Evolutionary conservation across 2,329 filamentous ascomycete species (phyloP).

Genomic region (Aspergillus carbonarius): DNA sequence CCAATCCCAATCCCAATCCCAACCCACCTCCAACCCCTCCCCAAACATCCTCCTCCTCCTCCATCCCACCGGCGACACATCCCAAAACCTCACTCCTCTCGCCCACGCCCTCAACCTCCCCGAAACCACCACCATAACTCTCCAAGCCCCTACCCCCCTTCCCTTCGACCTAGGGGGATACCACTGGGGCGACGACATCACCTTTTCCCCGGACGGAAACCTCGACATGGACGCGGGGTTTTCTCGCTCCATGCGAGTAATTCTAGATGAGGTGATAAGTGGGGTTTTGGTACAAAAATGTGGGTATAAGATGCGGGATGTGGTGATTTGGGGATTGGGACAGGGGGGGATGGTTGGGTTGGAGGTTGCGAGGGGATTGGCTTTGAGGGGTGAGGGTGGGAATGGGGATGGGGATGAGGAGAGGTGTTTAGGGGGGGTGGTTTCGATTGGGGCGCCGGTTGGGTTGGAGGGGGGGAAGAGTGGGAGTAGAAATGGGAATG

Average conservation of each 20-base stretch:
- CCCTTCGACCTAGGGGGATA: slow-evolving; percentile 67
- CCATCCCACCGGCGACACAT: slow-evolving; percentile 79
- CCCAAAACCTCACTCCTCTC: slow-evolving; percentile 67
- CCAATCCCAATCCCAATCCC: slow-evolving; percentile 35
- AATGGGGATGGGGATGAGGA: slow-evolving; percentile 6
- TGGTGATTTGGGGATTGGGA: slow-evolving; percentile 66
- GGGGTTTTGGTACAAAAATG: slow-evolving; percentile 55
- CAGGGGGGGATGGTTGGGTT: slow-evolving; percentile 66
- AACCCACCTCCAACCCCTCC: slow-evolving; percentile 53
- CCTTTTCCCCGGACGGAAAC: slow-evolving; percentile 53
- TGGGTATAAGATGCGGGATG: slow-evolving; percentile 60
- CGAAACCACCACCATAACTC: slow-evolving; percentile 71
- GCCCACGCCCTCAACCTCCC: slow-evolving; percentile 69
- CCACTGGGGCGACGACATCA: slow-evolving; percentile 69
- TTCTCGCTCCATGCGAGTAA: slow-evolving; percentile 45
- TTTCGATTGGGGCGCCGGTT: background rate
- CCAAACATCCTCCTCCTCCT: slow-evolving; percentile 77
- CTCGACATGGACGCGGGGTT: slow-evolving; percentile 65
- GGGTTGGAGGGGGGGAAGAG: background rate
- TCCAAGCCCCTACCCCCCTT: slow-evolving; percentile 69
- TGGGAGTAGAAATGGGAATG: slow-evolving; percentile 1
- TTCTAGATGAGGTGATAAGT: slow-evolving; percentile 55
- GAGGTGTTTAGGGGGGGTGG: slow-evolving; percentile 16
- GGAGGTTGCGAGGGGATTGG: slow-evolving; percentile 52
- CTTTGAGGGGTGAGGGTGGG: background rate